Conservation (phyloP, 805 yeast species). For the Yamadazyma kitorensis region DNA sequence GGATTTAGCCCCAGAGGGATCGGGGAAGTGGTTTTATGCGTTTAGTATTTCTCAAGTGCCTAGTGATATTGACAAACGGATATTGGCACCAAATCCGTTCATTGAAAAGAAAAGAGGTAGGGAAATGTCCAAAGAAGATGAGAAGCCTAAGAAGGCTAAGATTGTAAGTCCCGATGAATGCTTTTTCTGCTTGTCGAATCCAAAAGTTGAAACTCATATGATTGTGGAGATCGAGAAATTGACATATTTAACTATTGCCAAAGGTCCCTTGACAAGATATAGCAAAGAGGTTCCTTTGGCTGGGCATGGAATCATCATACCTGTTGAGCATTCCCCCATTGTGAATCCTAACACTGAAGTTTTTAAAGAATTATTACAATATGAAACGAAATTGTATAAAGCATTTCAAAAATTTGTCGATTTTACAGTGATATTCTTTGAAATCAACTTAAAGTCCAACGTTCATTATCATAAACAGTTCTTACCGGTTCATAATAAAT, state of each 20-base stretch:
- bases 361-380: constrained; percentile 43
- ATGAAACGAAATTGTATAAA: constrained; percentile 45
- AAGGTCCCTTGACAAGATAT: constrained; percentile 75
- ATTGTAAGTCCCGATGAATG: constrained; percentile 60
- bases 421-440: constrained; percentile 61
- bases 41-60: constrained; percentile 33
- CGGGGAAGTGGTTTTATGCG: constrained; percentile 72
- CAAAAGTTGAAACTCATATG: constrained; percentile 76
- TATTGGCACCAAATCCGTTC: constrained; percentile 26
- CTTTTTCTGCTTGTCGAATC: constrained; percentile 81
- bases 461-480: constrained; percentile 78
- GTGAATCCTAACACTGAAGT: constrained; percentile 23
- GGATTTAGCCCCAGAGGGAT: constrained; percentile 59
- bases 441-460: constrained; percentile 59
- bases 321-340: constrained; percentile 66
- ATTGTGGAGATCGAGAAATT: constrained; percentile 68
- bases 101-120: constrained; percentile 14
- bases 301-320: constrained; percentile 80
- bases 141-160: constrained; percentile 29
- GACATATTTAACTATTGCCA: constrained; percentile 72
- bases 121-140: constrained; percentile 10
- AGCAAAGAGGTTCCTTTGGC: constrained; percentile 51
- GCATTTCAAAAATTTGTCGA: constrained; percentile 45
- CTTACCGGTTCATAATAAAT: constrained; percentile 58
- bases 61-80: constrained; percentile 8